phyloP scores from a whole-genome alignment of 148 eudicot species.

The Gaultheria prostrata region DNA sequence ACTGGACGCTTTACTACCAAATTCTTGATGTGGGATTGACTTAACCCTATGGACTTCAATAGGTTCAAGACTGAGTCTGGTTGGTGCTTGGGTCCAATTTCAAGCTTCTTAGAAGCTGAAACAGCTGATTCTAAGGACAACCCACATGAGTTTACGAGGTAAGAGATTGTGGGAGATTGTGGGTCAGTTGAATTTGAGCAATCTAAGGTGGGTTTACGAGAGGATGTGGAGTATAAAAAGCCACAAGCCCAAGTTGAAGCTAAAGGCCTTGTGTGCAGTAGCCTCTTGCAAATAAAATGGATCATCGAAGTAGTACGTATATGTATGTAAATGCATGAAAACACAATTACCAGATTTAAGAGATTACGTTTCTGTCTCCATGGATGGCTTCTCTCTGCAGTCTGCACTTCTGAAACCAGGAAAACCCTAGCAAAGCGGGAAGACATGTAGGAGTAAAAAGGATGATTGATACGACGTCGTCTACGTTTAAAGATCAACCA shows the following conservation, averaged over 20 bases:
- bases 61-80: slow-evolving; percentile 11
- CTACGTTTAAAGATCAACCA: no score
- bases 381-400: not conserved
- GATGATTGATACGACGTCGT: not conserved
- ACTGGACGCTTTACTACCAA: slow-evolving; percentile 8
- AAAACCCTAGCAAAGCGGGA: not conserved
- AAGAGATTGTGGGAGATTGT: slow-evolving; percentile 8
- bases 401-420: not conserved
- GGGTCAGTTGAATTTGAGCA: not conserved
- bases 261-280: not conserved
- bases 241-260: slow-evolving; percentile 4
- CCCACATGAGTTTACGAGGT: slow-evolving; percentile 20
- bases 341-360: not conserved
- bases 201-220: not conserved
- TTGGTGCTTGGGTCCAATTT: not conserved
- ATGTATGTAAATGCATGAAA: not conserved
- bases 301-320: not conserved
- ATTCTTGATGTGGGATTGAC: not conserved
- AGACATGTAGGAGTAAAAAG: no score
- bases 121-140: slow-evolving; percentile 19
- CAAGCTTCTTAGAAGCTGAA: slow-evolving; percentile 18
- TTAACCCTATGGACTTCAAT: slow-evolving; percentile 16
- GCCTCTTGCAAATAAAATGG: slow-evolving; percentile 1
- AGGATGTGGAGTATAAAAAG: not conserved
- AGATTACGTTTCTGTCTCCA: not conserved